phyloP scores from a whole-genome alignment of 2,329 filamentous ascomycete genomes.

The Penicillium sp. region DNA sequence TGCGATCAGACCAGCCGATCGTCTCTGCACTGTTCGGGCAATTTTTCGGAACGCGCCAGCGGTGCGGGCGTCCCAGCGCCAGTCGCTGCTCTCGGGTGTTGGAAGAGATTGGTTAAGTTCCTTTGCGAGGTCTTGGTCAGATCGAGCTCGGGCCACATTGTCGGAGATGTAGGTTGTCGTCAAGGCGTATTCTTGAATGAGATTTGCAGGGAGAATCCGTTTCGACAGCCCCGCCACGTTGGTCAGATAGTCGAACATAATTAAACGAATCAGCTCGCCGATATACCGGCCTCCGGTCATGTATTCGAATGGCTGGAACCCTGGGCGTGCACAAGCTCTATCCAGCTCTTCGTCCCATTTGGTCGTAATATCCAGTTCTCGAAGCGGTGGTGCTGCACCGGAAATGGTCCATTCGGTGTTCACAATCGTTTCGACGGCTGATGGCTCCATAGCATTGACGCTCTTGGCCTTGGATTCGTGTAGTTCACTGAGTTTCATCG shows the following conservation, averaged over 20 bases:
- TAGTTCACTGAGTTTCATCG: constrained; percentile 63
- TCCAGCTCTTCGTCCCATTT: constrained; percentile 70
- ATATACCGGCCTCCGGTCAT: constrained; percentile 79
- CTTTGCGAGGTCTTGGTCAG: constrained; percentile 50
- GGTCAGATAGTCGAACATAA: constrained; percentile 65
- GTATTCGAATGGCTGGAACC: constrained; percentile 80
- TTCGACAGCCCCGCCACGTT: constrained; percentile 41
- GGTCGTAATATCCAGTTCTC: constrained; percentile 60
- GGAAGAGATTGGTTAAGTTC: constrained; percentile 55
- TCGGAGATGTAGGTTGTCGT: constrained; percentile 73
- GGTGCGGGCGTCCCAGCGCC: constrained; percentile 62
- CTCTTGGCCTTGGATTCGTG: constrained; percentile 60
- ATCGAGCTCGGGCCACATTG: constrained; percentile 56
- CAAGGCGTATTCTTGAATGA: constrained; percentile 61
- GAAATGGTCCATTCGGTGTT: constrained; percentile 86
- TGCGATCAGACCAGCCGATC: constrained; percentile 72
- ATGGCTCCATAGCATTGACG: constrained; percentile 47
- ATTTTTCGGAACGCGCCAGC: constrained; percentile 64
- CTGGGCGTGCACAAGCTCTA: constrained; percentile 63
- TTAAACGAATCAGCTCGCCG: constrained; percentile 70
- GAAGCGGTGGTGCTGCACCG: constrained; percentile 67
- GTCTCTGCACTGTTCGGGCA: constrained; percentile 66
- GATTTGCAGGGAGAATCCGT: constrained; percentile 51
- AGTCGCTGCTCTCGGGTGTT: constrained; percentile 46
- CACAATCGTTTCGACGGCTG: constrained; percentile 67